Percentiles rank a stretch among this genome's conserved stretches.
Conservation (phyloP, 805 yeast species). For the Kuraishia floccosa region DNA sequence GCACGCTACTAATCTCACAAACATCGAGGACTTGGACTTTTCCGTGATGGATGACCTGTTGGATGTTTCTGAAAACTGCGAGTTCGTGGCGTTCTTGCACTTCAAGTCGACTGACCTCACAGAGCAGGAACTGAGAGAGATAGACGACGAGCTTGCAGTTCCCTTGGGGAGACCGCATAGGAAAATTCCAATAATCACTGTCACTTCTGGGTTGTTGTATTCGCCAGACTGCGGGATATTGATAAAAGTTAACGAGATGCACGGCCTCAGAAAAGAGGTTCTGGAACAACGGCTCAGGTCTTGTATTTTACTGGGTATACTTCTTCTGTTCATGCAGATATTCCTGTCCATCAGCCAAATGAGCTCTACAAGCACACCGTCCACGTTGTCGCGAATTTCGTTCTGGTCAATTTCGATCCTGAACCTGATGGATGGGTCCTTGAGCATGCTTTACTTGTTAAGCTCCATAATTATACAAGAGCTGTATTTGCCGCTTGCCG, state of each 20-base stretch:
- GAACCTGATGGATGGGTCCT: constrained; percentile 56
- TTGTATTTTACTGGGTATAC: constrained; percentile 29
- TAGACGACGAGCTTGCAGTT: constrained; percentile 60
- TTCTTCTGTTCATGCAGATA: constrained; percentile 40
- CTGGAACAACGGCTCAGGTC: constrained; percentile 23
- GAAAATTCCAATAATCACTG: constrained; percentile 39
- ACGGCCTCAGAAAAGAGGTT: constrained; percentile 52
- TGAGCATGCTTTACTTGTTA: constrained; percentile 51
- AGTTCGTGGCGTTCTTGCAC: constrained; percentile 59
- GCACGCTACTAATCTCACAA: constrained; percentile 31
- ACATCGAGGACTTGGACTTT: constrained; percentile 25
- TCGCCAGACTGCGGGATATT: constrained; percentile 84
- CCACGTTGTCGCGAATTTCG: constrained; percentile 64
- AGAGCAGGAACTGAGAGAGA: constrained; percentile 37
- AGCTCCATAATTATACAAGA: constrained; percentile 42
- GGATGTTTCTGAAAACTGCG: constrained; percentile 42
- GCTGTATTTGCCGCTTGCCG: constrained; percentile 54
- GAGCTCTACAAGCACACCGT: constrained; percentile 65
- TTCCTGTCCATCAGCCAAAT: constrained; percentile 56
- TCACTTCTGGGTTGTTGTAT: constrained; percentile 51
- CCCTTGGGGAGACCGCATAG: constrained; percentile 78
- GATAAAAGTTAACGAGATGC: constrained; percentile 22
- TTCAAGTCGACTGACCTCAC: constrained; percentile 47
- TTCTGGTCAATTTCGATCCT: constrained; percentile 57
- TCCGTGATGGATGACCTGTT: constrained; percentile 23